Evolutionary conservation across 2,329 filamentous ascomycete genomes (phyloP), one percentile per base, ranked within the genome.

Genomic region (Sporothrix inflata): DNA sequence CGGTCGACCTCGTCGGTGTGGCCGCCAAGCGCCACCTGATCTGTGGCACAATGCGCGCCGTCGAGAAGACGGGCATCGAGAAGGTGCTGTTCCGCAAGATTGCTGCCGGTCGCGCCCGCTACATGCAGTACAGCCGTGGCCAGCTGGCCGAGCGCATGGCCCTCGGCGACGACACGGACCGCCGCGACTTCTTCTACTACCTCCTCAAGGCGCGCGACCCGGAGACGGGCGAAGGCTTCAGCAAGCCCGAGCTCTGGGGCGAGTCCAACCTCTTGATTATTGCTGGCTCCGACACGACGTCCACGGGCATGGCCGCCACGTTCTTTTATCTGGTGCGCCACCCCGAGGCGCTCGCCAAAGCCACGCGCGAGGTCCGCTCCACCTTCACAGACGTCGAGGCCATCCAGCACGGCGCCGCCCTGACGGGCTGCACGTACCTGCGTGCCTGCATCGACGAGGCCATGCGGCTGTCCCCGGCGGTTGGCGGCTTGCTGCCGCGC

Each of bases 111-210:
- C 87, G 91, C 3, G 90, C 88, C 78, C 85, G 87, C 73, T 93
- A 93, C 78, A 91, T 93, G 86, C 85, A 86, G 69, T 92, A 92
- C 81, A 91, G 89, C 79, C 89, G 90, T 67, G 83, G 84, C 1
- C 91, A 92, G 80, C 85, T 92, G 53, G 86, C 86, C 16, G 88
- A 92, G 77, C 86, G 91, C 30, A 91, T 90, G 66, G 88, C 89
- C 74, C 82, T 91, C 34, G 90, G 90, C 38, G 88, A 89, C 75
- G 88, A 87, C 75, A 89, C 86, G 65, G 89, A 89, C 76, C 90
- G 91, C 45, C 89, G 90, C 72, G 91, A 93, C 78, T 93, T 93
- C 83, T 93, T 93, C 82, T 90, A 92, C 80, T 90, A 93, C 79
- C 85, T 94, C 12, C 86, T 93, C 73, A 90, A 90, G 77, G 91